Percentiles rank a stretch among this genome's conserved stretches.
These are phyloP conservation scores for Phialophora expanda DNA, from an alignment of 2,329 filamentous ascomycete genomes.

Conservation along the genomic window DNA sequence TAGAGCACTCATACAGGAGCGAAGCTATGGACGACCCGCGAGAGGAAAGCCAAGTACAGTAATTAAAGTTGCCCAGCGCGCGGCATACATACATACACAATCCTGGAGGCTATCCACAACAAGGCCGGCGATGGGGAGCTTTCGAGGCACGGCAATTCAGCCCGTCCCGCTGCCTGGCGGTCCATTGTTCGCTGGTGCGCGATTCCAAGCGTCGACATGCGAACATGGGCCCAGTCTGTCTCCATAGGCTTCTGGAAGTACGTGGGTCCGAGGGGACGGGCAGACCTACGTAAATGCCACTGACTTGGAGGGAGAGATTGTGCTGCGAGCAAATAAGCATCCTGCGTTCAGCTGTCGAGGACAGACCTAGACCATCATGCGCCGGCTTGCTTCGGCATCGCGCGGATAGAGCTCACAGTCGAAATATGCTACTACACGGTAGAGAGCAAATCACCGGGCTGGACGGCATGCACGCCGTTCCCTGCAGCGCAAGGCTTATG, in stretches of 20 bases:
- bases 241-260: neutral
- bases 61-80: too few species aligned
- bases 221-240: neutral
- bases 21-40: too few species aligned
- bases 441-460: neutral
- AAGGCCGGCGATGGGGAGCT: neutral
- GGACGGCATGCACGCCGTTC: neutral
- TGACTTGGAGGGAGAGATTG: neutral
- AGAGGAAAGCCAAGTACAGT: too few species aligned
- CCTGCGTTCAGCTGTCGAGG: neutral
- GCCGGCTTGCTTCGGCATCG: neutral
- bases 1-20: too few species aligned
- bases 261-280: neutral
- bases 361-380: neutral
- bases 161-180: neutral
- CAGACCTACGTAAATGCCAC: neutral
- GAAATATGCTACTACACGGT: too few species aligned
- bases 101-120: neutral
- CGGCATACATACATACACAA: too few species aligned
- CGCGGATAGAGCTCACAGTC: too few species aligned
- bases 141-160: neutral
- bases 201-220: neutral
- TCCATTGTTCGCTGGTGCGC: neutral
- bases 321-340: neutral
- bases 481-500: neutral